Evolutionary conservation across 2,329 filamentous ascomycete genomes (phyloP).

Genomic region (Camptophora hylomeconis): DNA sequence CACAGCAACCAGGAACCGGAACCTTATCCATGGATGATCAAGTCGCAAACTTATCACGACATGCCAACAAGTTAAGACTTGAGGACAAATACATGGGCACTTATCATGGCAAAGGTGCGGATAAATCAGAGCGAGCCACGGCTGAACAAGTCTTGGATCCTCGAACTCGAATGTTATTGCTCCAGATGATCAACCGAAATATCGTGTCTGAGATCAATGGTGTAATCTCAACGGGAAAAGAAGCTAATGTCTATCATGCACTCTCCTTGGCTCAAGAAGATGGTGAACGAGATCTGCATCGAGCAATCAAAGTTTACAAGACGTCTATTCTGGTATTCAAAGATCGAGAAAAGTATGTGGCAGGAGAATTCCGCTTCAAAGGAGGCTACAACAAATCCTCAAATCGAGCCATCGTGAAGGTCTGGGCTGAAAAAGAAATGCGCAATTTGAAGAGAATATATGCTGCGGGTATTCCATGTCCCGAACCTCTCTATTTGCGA

Average conservation of each 20-base stretch:
- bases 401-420: constrained; percentile 91
- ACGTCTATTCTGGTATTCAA: constrained; percentile 96
- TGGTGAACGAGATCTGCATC: constrained; percentile 44
- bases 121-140: constrained; percentile 87
- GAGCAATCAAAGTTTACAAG: constrained; percentile 98
- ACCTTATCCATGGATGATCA: constrained; percentile 76
- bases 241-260: constrained; percentile 95
- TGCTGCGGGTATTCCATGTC: constrained; percentile 73
- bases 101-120: constrained; percentile 36
- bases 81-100: constrained; percentile 47
- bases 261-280: constrained; percentile 48
- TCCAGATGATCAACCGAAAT: constrained; percentile 90
- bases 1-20: constrained; percentile 68
- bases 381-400: constrained; percentile 87
- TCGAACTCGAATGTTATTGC: constrained; percentile 83
- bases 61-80: constrained; percentile 74
- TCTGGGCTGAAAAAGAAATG: constrained; percentile 99
- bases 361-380: constrained; percentile 84
- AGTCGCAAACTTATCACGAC: constrained; percentile 67
- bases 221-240: constrained; percentile 90
- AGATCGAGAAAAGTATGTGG: constrained; percentile 90
- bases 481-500: constrained; percentile 76
- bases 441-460: constrained; percentile 80
- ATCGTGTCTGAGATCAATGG: constrained; percentile 86
- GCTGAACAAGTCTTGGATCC: constrained; percentile 91